Evolutionary conservation across 164 flowering plant genomes (phyloP).

Genomic region (Platanus orientalis): DNA sequence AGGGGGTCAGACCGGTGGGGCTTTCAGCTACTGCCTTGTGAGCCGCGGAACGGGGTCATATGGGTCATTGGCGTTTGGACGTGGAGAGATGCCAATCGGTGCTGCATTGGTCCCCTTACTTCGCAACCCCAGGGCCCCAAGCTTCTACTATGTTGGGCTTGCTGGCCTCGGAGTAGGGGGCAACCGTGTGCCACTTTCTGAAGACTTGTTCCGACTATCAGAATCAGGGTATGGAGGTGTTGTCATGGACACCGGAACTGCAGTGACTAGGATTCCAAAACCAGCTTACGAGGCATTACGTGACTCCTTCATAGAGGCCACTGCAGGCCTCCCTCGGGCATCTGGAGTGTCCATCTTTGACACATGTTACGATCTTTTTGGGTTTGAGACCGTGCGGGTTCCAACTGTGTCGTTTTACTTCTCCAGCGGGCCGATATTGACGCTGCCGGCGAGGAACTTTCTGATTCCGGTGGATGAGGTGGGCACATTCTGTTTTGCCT

Average conservation of each 20-base stretch:
- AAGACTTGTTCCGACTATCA: conserved; percentile 35
- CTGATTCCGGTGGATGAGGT: conserved; percentile 78
- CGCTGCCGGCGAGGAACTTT: conserved; percentile 82
- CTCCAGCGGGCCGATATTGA: conserved; percentile 62
- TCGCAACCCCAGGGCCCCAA: conserved; percentile 60
- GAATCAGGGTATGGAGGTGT: conserved; percentile 71
- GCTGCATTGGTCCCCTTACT: conserved; percentile 74
- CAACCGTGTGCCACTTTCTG: conserved; percentile 42
- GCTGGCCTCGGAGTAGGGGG: conserved; percentile 85
- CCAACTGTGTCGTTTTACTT: conserved; percentile 91
- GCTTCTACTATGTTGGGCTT: conserved; percentile 74
- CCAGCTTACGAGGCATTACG: conserved; percentile 63
- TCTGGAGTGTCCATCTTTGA: conserved; percentile 68
- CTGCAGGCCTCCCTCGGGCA: conserved; percentile 56
- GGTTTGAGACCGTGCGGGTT: conserved; percentile 62
- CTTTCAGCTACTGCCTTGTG: conserved; percentile 76
- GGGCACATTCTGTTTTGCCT: conserved; percentile 93
- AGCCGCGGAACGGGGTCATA: conserved; percentile 54
- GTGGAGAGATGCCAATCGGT: conserved; percentile 53
- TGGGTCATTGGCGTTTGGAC: conserved; percentile 71
- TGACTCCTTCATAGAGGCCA: conserved; percentile 46
- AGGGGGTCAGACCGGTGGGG: conserved; percentile 71
- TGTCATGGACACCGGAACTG: conserved; percentile 92
- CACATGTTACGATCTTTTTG: conserved; percentile 70
- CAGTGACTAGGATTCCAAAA: conserved; percentile 74